Conservation (phyloP, 192 early-diverging fungal species). For the Coemansia sp. region DNA sequence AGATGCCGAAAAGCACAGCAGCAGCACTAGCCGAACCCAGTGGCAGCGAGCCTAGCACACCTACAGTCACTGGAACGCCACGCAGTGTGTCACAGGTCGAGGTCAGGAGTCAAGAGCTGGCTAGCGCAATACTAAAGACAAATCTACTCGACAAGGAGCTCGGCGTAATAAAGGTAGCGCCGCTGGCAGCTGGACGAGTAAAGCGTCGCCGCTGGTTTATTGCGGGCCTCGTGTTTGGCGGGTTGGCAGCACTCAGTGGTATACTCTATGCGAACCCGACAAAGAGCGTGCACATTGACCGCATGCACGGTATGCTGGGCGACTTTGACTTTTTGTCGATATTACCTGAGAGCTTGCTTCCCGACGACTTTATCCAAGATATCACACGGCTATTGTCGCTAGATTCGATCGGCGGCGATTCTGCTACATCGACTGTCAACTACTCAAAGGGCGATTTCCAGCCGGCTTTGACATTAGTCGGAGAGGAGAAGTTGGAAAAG, state of each 20-base stretch:
- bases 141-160: neutral
- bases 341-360: conserved; percentile 65
- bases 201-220: conserved; percentile 57
- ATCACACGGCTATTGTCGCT: conserved; percentile 60
- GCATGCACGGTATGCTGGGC: conserved; percentile 50
- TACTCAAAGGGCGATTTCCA: conserved; percentile 46
- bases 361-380: conserved; percentile 74
- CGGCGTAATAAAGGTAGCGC: neutral
- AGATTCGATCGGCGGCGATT: conserved; percentile 7
- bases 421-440: neutral
- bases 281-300: conserved; percentile 57
- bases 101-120: conserved; percentile 3
- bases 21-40: neutral
- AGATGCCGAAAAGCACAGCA: conserved; percentile 3
- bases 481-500: conserved; percentile 33
- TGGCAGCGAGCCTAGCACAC: conserved; percentile 16
- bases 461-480: conserved; percentile 41
- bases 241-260: conserved; percentile 46
- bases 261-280: conserved; percentile 56
- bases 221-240: conserved; percentile 63
- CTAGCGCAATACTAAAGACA: neutral
- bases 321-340: conserved; percentile 70
- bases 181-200: conserved; percentile 8
- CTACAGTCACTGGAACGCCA: conserved; percentile 35
- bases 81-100: conserved; percentile 2